These are phyloP conservation scores for Xanthoceras sorbifolium DNA, from an alignment of 345 rosid species.

Conservation along the genomic window DNA sequence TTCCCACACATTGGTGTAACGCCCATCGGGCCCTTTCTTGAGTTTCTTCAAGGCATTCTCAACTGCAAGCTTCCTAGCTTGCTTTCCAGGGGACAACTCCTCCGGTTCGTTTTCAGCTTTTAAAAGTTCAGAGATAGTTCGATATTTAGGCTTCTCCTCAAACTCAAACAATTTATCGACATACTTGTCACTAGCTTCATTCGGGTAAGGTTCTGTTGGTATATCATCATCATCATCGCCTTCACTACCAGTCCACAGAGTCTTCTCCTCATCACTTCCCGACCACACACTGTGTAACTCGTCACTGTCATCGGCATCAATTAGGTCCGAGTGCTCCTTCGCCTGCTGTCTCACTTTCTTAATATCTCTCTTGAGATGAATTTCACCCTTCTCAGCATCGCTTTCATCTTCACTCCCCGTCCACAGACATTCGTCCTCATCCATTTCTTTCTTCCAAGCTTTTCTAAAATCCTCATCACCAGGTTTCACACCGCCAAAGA, in stretches of 20 bases:
- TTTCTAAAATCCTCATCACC: conserved; percentile 66
- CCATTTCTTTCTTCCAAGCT: conserved; percentile 69
- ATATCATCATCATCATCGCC: conserved; percentile 77
- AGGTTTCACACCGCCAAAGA: conserved; percentile 62
- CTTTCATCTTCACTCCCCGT: conserved; percentile 83
- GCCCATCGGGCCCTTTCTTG: conserved; percentile 93
- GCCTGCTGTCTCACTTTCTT: conserved; percentile 73
- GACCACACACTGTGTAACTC: conserved; percentile 86
- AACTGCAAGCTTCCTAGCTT: conserved; percentile 88
- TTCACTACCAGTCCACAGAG: conserved; percentile 91
- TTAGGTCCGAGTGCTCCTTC: conserved; percentile 61
- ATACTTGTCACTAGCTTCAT: conserved; percentile 75
- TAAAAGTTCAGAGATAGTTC: conserved; percentile 75
- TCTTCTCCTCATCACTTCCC: conserved; percentile 91
- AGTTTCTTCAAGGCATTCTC: conserved; percentile 91
- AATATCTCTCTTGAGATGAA: conserved; percentile 50
- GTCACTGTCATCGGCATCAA: conserved; percentile 91
- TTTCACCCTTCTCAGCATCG: conserved; percentile 34
- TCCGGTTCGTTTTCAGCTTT: conserved; percentile 82
- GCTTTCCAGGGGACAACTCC: conserved; percentile 87
- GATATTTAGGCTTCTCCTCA: conserved; percentile 86
- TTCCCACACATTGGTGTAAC: conserved; percentile 90
- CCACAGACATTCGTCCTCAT: conserved; percentile 71
- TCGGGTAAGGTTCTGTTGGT: conserved; percentile 79
- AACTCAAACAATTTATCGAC: conserved; percentile 85